Evolutionary conservation across 768 basidiomycete genomes (phyloP).

Genomic region (Tylopilus cervinicoccineus): DNA sequence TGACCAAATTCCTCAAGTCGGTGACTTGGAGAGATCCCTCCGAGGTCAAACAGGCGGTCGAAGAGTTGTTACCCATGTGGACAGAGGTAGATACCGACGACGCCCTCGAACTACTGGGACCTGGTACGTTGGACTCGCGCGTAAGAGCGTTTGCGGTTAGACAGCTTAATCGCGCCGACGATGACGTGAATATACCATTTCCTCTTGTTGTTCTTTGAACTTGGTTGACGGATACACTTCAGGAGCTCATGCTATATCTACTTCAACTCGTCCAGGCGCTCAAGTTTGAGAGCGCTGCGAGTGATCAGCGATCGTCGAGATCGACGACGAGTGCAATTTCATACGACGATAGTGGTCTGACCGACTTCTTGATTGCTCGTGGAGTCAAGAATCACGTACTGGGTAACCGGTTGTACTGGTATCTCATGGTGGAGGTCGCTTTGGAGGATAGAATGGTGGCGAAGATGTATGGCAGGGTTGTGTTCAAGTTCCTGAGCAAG

Average conservation of each 20-base stretch:
- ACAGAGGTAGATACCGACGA: conserved; percentile 97
- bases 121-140: conserved; percentile 83
- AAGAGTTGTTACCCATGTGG: conserved; percentile 93
- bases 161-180: conserved; percentile 87
- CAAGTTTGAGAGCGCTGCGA: conserved; percentile 87
- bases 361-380: conserved; percentile 86
- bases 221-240: conserved; percentile 3
- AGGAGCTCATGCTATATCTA: conserved; percentile 92
- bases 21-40: conserved; percentile 96
- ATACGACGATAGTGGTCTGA: conserved; percentile 88
- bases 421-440: conserved; percentile 94
- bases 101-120: conserved; percentile 91
- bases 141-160: conserved; percentile 93
- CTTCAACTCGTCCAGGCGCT: conserved; percentile 96
- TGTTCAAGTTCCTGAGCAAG: conserved; percentile 86
- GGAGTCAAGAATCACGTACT: conserved; percentile 80
- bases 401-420: conserved; percentile 95
- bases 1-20: conserved; percentile 97
- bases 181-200: conserved; percentile 61
- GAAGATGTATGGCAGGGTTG: conserved; percentile 91
- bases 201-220: not conserved
- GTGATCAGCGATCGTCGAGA: conserved; percentile 71
- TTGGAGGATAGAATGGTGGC: conserved; percentile 81
- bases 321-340: conserved; percentile 71
- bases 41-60: conserved; percentile 97